Evolutionary conservation across 495 filamentous ascomycete genomes (phyloP).

Genomic region (Trichoderma gamsii): DNA sequence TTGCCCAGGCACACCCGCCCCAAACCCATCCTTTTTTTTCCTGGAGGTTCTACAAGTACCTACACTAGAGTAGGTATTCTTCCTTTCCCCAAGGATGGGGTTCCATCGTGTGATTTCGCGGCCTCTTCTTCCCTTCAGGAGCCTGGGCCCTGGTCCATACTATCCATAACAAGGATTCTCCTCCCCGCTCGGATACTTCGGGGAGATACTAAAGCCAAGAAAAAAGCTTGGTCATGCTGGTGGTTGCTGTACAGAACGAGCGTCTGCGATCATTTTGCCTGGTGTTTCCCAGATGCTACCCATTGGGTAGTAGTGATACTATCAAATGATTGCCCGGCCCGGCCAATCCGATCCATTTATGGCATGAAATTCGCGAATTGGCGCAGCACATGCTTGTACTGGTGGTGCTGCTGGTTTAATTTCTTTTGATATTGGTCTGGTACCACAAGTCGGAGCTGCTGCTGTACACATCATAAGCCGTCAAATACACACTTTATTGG

Average conservation of each 20-base stretch:
- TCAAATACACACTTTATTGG: no score
- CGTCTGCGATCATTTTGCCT: no score
- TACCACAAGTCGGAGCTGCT: no score
- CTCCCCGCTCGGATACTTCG: neutral
- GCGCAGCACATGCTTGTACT: no score
- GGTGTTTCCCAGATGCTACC: no score
- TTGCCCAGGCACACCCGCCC: neutral
- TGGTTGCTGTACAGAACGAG: neutral
- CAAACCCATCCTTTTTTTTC: no score
- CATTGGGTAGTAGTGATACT: no score
- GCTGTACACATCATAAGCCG: no score
- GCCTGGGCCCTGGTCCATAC: neutral
- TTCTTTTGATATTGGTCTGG: no score
- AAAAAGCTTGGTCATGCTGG: conserved; percentile 8
- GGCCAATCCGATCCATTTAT: neutral
- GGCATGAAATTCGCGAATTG: neutral
- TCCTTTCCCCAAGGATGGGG: neutral
- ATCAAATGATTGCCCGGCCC: neutral
- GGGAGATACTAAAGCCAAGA: neutral
- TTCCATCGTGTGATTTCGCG: neutral
- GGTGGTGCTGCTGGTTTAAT: no score
- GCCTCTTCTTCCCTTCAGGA: neutral
- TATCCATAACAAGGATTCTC: neutral
- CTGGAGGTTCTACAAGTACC: no score
- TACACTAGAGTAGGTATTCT: no score